A percentile compares a stretch with the other conserved stretches of the same genome.
Evolutionary conservation across 2,329 filamentous ascomycete species (phyloP).

Genomic region (Fusarium sp.): DNA sequence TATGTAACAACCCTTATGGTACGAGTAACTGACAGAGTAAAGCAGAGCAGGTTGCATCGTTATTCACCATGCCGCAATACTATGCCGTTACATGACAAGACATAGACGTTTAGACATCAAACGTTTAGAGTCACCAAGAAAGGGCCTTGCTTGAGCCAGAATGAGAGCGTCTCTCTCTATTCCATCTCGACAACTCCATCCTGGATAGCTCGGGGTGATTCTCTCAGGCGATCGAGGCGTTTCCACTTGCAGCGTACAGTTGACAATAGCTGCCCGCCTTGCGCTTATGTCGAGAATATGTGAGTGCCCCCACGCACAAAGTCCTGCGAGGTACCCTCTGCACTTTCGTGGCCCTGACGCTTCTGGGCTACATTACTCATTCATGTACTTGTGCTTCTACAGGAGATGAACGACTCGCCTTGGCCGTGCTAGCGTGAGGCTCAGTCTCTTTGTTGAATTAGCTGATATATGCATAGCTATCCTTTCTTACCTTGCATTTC

Average conservation of each 20-base stretch:
- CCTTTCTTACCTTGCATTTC: not conserved
- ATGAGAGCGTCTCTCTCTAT: no score
- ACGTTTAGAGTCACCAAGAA: no score
- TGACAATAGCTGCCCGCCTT: not conserved
- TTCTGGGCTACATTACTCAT: no score
- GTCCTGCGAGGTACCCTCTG: slow-evolving; percentile 1
- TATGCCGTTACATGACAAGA: not conserved
- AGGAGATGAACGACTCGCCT: no score
- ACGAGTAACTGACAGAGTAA: not conserved
- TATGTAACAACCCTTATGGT: not conserved
- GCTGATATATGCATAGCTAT: not conserved
- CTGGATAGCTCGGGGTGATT: not conserved
- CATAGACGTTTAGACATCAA: not conserved
- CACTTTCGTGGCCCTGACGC: no score
- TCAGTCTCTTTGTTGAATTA: not conserved
- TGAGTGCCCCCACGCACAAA: slow-evolving; percentile 3
- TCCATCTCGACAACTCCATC: no score
- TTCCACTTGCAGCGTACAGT: not conserved
- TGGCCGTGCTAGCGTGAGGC: not conserved
- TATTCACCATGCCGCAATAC: no score
- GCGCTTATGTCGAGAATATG: not conserved
- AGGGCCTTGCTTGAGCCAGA: no score
- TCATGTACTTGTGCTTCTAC: no score
- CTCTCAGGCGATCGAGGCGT: not conserved
- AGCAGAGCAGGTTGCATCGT: not conserved